Conservation (phyloP, 768 basidiomycete species). For the Phaeotremella skinneri region DNA sequence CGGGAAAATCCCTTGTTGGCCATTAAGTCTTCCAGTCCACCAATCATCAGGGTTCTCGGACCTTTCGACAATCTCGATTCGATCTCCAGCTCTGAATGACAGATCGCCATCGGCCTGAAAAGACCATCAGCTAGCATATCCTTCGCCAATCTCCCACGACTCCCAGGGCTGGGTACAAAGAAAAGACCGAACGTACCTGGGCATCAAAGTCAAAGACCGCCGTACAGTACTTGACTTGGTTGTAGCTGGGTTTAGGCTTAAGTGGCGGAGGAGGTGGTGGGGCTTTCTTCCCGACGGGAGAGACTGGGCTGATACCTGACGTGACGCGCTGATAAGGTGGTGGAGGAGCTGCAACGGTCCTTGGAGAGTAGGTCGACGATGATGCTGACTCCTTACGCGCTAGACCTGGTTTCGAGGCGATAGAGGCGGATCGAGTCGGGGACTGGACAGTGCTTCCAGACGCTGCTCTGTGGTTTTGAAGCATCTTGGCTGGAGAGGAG, state of each 20-base stretch:
- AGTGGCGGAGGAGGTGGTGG: constrained; percentile 90
- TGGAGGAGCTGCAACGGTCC: constrained; percentile 53
- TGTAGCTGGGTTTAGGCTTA: constrained; percentile 79
- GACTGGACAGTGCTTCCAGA: constrained; percentile 14
- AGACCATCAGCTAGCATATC: constrained; percentile 1
- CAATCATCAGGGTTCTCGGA: constrained; percentile 76
- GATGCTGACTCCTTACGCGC: constrained; percentile 56
- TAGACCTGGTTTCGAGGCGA: constrained; percentile 41
- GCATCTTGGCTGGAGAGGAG: constrained; percentile 16
- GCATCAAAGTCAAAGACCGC: constrained; percentile 94
- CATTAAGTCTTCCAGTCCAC: constrained; percentile 73
- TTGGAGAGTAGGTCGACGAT: constrained; percentile 34
- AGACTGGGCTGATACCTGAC: constrained; percentile 43
- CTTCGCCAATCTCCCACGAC: not conserved
- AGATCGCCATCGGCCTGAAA: constrained; percentile 78
- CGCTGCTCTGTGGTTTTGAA: constrained; percentile 43
- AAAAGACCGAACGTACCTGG: constrained; percentile 59
- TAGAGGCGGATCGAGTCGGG: constrained; percentile 8
- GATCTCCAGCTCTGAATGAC: constrained; percentile 70
- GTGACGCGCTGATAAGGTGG: constrained; percentile 58
- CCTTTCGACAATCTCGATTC: constrained; percentile 67
- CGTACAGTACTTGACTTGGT: constrained; percentile 70
- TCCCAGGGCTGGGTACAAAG: not conserved
- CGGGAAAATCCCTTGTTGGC: constrained; percentile 73
- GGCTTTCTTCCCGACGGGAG: constrained; percentile 62